phyloP scores from a whole-genome alignment of 257 asterid species.

The Plantago major region DNA sequence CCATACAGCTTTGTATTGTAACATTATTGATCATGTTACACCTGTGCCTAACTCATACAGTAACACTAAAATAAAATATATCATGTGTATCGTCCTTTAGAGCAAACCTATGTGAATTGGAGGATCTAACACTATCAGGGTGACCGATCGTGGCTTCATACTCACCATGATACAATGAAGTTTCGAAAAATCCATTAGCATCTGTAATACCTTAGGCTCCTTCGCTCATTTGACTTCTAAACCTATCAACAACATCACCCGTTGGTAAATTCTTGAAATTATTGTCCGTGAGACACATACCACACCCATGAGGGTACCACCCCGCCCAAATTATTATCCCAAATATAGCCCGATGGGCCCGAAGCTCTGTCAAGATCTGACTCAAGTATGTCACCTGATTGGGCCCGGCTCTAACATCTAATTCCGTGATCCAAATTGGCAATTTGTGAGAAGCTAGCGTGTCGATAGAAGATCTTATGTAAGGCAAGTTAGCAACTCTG shows the following conservation, averaged over 20 bases:
- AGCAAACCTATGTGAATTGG: slow-evolving; percentile 1
- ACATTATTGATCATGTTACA: no score
- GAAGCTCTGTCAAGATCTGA: slow-evolving; percentile 47
- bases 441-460: slow-evolving; percentile 38
- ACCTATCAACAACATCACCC: slow-evolving; percentile 46
- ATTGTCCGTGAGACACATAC: slow-evolving; percentile 60
- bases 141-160: slow-evolving; percentile 37
- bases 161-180: slow-evolving; percentile 48
- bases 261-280: slow-evolving; percentile 50
- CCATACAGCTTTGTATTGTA: no score
- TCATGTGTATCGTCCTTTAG: slow-evolving; percentile 1
- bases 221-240: slow-evolving; percentile 3
- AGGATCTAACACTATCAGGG: slow-evolving; percentile 15
- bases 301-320: slow-evolving; percentile 49
- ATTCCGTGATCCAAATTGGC: slow-evolving; percentile 72
- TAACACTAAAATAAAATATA: background rate
- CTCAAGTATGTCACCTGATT: slow-evolving; percentile 41
- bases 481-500: slow-evolving; percentile 27
- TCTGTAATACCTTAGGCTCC: slow-evolving; percentile 26
- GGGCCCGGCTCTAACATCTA: slow-evolving; percentile 42
- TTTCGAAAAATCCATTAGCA: slow-evolving; percentile 33
- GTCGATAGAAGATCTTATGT: slow-evolving; percentile 43
- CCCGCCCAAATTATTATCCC: slow-evolving; percentile 55
- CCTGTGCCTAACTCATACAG: background rate
- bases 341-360: slow-evolving; percentile 29